Evolutionary conservation across 345 rosid genomes (phyloP).

Genomic region (Xanthoceras sorbifolium): DNA sequence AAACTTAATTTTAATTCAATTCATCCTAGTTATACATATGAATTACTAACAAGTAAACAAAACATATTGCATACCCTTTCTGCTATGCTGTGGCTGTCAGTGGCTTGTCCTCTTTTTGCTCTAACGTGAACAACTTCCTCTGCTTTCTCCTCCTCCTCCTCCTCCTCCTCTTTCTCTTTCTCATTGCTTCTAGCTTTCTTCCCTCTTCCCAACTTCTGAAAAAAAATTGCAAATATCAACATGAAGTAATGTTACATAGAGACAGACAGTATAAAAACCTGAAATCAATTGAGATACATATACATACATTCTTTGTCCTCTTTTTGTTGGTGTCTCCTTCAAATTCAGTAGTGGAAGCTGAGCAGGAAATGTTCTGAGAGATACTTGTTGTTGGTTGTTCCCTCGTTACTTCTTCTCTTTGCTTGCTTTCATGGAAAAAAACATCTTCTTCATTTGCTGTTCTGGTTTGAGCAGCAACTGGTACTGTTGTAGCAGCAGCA

Average conservation of each 20-base stretch:
- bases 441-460: constrained; percentile 19
- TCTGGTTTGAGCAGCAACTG: constrained; percentile 8
- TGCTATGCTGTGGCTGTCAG: constrained; percentile 61
- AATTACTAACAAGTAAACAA: neutral
- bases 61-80: constrained; percentile 54
- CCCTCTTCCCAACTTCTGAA: constrained; percentile 41
- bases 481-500: too few relatives aligned
- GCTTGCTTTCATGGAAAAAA: constrained; percentile 27
- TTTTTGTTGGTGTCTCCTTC: constrained; percentile 19
- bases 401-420: constrained; percentile 25
- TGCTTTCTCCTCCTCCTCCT: constrained; percentile 24
- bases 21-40: neutral
- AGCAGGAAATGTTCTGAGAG: constrained; percentile 26
- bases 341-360: constrained; percentile 26
- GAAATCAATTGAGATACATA: neutral
- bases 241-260: neutral
- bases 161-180: too few relatives aligned
- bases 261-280: neutral
- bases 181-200: constrained; percentile 36
- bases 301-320: constrained; percentile 29
- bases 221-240: neutral
- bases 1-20: neutral
- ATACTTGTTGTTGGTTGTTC: constrained; percentile 28
- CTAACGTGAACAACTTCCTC: constrained; percentile 57
- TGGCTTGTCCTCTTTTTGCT: constrained; percentile 64